phyloP scores from a whole-genome alignment of 192 early-diverging fungal species.

The Polychytrium aggregatum region DNA sequence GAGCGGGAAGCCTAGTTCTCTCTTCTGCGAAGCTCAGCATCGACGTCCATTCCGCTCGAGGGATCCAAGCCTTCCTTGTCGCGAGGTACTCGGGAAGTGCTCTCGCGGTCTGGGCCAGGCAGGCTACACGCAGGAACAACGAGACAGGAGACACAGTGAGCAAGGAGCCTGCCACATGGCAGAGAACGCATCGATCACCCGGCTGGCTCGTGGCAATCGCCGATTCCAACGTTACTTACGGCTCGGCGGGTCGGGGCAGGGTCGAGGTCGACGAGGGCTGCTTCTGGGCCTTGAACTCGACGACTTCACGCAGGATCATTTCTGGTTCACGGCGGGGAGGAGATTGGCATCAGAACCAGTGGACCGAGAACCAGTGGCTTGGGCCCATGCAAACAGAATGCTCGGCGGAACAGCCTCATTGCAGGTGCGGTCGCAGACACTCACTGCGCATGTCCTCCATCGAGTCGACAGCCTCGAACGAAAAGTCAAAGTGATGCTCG shows the following conservation, averaged over 20 bases:
- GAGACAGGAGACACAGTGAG: background rate
- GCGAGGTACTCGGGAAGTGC: constrained; percentile 15
- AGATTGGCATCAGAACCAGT: background rate
- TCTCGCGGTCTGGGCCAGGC: constrained; percentile 23
- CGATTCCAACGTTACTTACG: constrained; percentile 5
- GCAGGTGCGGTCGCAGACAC: no score
- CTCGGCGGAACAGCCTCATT: background rate
- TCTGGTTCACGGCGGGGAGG: constrained; percentile 2
- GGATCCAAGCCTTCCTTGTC: constrained; percentile 34
- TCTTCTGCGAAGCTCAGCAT: constrained; percentile 41
- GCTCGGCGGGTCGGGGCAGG: constrained; percentile 9
- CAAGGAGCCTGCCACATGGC: constrained; percentile 1
- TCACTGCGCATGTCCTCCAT: constrained; percentile 71
- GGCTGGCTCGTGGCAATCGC: constrained; percentile 8
- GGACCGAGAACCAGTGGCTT: background rate
- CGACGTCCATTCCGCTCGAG: constrained; percentile 37
- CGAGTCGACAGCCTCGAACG: constrained; percentile 63
- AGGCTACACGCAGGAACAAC: constrained; percentile 9
- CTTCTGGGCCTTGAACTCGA: constrained; percentile 45
- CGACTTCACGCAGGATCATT: constrained; percentile 30
- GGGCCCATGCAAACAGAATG: background rate
- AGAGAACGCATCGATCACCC: constrained; percentile 26
- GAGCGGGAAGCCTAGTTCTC: no score
- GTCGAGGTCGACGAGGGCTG: constrained; percentile 21
- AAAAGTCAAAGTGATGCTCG: constrained; percentile 63